Evolutionary conservation across 2,329 filamentous ascomycete genomes (phyloP).

Genomic region (Tricladium varicosporioides): DNA sequence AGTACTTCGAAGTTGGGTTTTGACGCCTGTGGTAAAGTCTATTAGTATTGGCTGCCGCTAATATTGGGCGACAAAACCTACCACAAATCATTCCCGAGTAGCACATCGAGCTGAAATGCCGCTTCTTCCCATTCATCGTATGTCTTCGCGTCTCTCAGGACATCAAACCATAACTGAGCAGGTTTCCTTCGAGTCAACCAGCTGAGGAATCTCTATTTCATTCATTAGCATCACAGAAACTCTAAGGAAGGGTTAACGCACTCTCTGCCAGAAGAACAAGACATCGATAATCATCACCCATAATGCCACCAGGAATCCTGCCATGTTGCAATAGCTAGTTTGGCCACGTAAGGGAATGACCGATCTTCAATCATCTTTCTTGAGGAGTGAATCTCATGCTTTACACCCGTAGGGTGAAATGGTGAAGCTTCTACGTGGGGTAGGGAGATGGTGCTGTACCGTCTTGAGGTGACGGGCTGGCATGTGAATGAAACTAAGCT

Average conservation of each 20-base stretch:
- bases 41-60: slow-evolving; percentile 6
- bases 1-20: slow-evolving; percentile 75
- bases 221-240: slow-evolving; percentile 7
- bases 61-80: slow-evolving; percentile 36
- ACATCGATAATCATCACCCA: slow-evolving; percentile 62
- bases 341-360: not conserved
- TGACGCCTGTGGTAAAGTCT: slow-evolving; percentile 61
- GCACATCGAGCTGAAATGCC: slow-evolving; percentile 78
- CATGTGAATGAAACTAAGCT: not conserved
- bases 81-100: slow-evolving; percentile 80
- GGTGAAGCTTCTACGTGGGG: not conserved
- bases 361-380: not conserved
- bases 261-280: slow-evolving; percentile 60
- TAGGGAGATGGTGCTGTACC: too few species aligned
- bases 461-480: not conserved
- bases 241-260: slow-evolving; percentile 34
- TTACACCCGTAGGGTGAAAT: not conserved
- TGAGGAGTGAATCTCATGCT: not conserved
- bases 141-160: slow-evolving; percentile 62
- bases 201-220: slow-evolving; percentile 58
- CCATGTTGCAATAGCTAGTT: slow-evolving; percentile 22
- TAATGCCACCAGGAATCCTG: slow-evolving; percentile 39
- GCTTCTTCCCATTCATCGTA: slow-evolving; percentile 87
- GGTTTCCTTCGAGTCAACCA: slow-evolving; percentile 68
- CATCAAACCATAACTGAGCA: slow-evolving; percentile 63